These are phyloP conservation scores for Vigna radiata DNA, from an alignment of 306 rosid genomes.

Conservation along the genomic window DNA sequence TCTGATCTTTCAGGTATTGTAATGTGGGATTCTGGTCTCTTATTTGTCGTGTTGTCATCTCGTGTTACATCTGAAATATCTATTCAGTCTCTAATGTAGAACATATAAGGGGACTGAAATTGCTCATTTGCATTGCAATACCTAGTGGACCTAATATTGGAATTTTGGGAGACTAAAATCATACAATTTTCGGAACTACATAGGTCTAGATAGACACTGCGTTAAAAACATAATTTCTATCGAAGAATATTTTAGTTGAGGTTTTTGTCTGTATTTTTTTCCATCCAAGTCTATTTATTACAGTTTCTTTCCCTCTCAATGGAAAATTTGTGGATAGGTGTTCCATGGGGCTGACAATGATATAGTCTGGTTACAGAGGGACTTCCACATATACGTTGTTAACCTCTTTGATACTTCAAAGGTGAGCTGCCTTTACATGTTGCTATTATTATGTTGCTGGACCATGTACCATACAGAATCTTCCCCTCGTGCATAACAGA, in stretches of 20 bases:
- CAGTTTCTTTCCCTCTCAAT: slow-evolving; percentile 25
- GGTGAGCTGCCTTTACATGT: slow-evolving; percentile 53
- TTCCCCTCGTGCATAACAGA: slow-evolving; percentile 20
- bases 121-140: no score
- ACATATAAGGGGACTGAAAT: neutral
- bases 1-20: neutral
- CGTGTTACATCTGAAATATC: neutral
- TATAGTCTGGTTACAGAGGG: slow-evolving; percentile 90
- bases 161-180: neutral
- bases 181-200: neutral
- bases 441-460: slow-evolving; percentile 15
- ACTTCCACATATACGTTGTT: slow-evolving; percentile 87
- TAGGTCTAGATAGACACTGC: neutral
- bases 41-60: neutral
- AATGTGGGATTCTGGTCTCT: neutral
- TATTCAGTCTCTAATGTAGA: neutral
- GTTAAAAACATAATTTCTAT: slow-evolving; percentile 14
- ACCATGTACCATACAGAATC: slow-evolving; percentile 8
- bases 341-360: slow-evolving; percentile 98
- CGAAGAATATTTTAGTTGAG: slow-evolving; percentile 10
- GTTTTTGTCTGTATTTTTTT: neutral
- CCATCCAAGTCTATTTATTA: slow-evolving; percentile 13
- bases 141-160: neutral
- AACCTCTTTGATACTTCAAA: slow-evolving; percentile 92
- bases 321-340: slow-evolving; percentile 64